phyloP scores from a whole-genome alignment of 1,284 basidiomycete species.

The Ceratobasidium sp. region DNA sequence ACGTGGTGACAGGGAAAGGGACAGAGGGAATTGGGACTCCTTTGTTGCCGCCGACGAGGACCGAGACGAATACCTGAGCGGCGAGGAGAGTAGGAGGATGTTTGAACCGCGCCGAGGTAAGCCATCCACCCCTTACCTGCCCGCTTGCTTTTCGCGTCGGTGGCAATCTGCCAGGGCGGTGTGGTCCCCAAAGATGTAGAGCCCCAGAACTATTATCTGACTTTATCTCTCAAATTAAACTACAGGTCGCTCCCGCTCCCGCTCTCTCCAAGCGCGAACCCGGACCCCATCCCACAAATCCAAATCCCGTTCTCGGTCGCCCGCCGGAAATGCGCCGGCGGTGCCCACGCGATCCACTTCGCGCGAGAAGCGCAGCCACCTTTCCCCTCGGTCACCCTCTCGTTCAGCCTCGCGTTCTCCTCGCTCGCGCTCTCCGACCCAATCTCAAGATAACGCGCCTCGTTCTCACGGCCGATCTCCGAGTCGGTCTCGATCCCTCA shows the following conservation, averaged over 20 bases:
- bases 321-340: background rate
- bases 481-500: constrained; percentile 14
- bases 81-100: constrained; percentile 4
- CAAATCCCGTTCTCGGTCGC: constrained; percentile 16
- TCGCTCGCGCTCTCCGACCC: constrained; percentile 19
- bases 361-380: constrained; percentile 34
- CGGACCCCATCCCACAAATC: constrained; percentile 21
- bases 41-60: constrained; percentile 31
- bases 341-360: constrained; percentile 15
- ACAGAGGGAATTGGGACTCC: constrained; percentile 33
- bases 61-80: constrained; percentile 30
- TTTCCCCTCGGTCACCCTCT: constrained; percentile 10
- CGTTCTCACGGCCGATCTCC: constrained; percentile 23
- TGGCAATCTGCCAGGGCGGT: constrained; percentile 1
- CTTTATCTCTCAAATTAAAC: constrained; percentile 19
- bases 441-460: constrained; percentile 16
- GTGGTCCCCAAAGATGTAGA: constrained; percentile 1
- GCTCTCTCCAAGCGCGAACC: constrained; percentile 12
- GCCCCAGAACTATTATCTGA: constrained; percentile 6
- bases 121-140: background rate
- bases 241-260: constrained; percentile 27
- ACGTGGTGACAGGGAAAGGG: constrained; percentile 6
- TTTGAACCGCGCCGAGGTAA: constrained; percentile 26
- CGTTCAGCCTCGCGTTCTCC: constrained; percentile 27
- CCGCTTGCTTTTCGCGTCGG: background rate